phyloP scores from a whole-genome alignment of 345 rosid genomes.

The Cardiospermum halicacabum region DNA sequence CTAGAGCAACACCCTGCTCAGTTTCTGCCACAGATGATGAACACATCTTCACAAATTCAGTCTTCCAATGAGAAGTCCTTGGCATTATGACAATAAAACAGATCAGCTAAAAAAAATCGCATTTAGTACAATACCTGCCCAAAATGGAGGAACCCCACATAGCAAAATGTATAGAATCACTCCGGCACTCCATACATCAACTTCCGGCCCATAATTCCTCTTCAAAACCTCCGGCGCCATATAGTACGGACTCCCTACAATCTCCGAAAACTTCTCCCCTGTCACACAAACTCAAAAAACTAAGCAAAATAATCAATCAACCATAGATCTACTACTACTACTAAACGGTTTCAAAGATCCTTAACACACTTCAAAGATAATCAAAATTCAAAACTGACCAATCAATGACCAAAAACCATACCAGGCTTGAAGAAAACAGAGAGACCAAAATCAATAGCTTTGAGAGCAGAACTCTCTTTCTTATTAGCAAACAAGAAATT shows the following conservation, averaged over 20 bases:
- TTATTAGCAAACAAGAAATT: constrained; percentile 86
- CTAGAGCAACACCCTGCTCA: constrained; percentile 97
- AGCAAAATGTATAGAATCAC: constrained; percentile 80
- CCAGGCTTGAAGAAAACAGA: constrained; percentile 91
- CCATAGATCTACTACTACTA: background rate
- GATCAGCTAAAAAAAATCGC: background rate
- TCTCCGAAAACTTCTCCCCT: constrained; percentile 82
- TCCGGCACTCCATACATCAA: constrained; percentile 95
- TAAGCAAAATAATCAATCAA: background rate
- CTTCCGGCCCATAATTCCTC: constrained; percentile 85
- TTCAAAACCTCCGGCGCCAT: constrained; percentile 96
- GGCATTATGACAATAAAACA: background rate
- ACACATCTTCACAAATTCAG: background rate
- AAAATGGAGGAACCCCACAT: constrained; percentile 94
- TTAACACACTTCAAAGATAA: background rate
- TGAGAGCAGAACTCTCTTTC: constrained; percentile 75
- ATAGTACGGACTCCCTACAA: constrained; percentile 96
- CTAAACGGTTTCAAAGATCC: background rate
- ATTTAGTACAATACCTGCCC: constrained; percentile 57
- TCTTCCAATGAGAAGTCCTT: constrained; percentile 2
- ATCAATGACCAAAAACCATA: constrained; percentile 17
- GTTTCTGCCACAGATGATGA: constrained; percentile 48
- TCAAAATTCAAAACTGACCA: background rate
- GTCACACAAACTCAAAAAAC: constrained; percentile 17
- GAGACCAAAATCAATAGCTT: constrained; percentile 91